phyloP scores from a whole-genome alignment of 1,284 basidiomycete genomes.

The Schizophyllum amplum region DNA sequence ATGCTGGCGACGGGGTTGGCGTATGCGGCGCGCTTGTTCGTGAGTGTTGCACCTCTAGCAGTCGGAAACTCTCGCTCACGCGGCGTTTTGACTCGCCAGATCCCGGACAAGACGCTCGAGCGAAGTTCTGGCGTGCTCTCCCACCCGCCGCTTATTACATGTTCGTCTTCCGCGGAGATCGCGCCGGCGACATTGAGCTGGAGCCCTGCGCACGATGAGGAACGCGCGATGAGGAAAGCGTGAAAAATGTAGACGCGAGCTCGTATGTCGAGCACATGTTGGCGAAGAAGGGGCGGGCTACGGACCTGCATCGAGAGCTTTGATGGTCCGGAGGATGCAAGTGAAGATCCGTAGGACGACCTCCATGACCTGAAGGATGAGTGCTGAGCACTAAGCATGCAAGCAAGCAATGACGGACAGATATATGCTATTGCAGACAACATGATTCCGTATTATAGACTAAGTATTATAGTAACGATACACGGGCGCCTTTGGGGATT shows the following conservation, averaged over 20 bases:
- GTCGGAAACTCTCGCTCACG: slow-evolving; percentile 1
- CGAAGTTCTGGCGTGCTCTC: slow-evolving; percentile 13
- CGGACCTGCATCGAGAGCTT: too few relatives aligned
- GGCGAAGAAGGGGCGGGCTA: neutral
- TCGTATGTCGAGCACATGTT: neutral
- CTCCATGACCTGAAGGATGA: too few relatives aligned
- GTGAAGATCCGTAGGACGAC: too few relatives aligned
- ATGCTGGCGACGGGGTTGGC: slow-evolving; percentile 56
- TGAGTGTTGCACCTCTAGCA: neutral
- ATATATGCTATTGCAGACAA: too few relatives aligned
- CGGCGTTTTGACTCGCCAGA: too few relatives aligned
- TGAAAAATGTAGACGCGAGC: neutral
- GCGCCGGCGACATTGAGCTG: too few relatives aligned
- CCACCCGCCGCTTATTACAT: slow-evolving; percentile 2
- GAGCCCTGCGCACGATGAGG: neutral
- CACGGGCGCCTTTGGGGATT: neutral
- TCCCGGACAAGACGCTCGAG: slow-evolving; percentile 54
- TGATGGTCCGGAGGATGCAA: too few relatives aligned
- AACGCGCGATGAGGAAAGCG: neutral
- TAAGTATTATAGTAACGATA: too few relatives aligned
- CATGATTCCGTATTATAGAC: too few relatives aligned
- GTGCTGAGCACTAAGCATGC: too few relatives aligned
- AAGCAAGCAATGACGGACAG: too few relatives aligned
- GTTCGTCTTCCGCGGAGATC: neutral
- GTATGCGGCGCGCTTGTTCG: slow-evolving; percentile 46